Conservation (phyloP, 192 early-diverging fungal species). For the Phlyctochytrium planicorne region DNA sequence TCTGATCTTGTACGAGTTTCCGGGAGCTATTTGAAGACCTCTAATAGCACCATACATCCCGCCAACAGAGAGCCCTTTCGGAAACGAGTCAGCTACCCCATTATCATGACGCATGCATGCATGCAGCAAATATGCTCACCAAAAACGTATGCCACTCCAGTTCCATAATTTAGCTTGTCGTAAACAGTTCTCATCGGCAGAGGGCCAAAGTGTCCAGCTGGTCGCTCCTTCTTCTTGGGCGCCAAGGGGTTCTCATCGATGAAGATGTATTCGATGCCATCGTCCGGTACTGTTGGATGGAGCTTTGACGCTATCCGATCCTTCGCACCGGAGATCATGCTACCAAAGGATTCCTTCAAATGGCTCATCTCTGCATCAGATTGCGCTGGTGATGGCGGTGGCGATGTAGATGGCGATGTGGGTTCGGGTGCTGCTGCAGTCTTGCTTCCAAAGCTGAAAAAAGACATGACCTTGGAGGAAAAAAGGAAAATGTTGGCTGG, state of each 20-base stretch:
- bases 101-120: neutral
- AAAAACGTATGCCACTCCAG: conserved; percentile 49
- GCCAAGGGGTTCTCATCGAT: conserved; percentile 52
- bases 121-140: conserved; percentile 27
- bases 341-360: conserved; percentile 11
- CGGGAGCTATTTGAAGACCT: conserved; percentile 49
- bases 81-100: too few species aligned
- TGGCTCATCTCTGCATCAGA: neutral
- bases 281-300: conserved; percentile 27
- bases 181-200: conserved; percentile 56
- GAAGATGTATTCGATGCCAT: conserved; percentile 49
- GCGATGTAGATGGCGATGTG: neutral
- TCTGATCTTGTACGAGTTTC: conserved; percentile 45
- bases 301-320: conserved; percentile 10
- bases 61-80: conserved; percentile 34
- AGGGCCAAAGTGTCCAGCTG: conserved; percentile 48
- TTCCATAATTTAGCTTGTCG: conserved; percentile 56
- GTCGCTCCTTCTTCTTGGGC: conserved; percentile 23
- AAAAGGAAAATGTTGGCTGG: too few species aligned
- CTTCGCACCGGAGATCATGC: conserved; percentile 4
- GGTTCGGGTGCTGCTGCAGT: neutral
- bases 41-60: conserved; percentile 49
- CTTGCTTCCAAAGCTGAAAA: too few species aligned
- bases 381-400: neutral
- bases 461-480: too few species aligned